Conservation (phyloP, 352 stramenopile genomes). For the Globisporangium polare region DNA sequence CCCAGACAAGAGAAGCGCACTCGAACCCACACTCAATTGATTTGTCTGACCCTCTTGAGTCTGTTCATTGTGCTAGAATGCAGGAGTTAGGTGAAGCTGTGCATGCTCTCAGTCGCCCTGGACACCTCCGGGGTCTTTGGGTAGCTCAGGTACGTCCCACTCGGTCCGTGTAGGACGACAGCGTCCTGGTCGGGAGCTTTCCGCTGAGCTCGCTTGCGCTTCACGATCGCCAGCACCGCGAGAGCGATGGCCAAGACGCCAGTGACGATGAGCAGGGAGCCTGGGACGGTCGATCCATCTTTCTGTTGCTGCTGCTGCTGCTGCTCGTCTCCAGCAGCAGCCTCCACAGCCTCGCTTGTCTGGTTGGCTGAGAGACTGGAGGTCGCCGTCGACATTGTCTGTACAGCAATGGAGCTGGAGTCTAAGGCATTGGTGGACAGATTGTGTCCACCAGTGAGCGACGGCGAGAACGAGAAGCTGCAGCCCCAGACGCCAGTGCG, state of each 20-base stretch:
- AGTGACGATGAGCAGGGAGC: neutral
- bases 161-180: neutral
- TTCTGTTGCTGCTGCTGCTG: neutral
- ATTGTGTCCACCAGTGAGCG: neutral
- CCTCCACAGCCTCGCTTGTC: neutral
- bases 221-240: conserved; percentile 4
- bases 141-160: neutral
- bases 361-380: neutral
- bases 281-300: neutral
- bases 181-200: neutral
- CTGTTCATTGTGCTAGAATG: too few species aligned
- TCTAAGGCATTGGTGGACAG: neutral
- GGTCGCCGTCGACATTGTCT: neutral
- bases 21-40: too few species aligned
- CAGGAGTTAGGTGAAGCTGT: conserved; percentile 5
- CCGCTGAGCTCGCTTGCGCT: neutral
- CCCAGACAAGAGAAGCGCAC: too few species aligned
- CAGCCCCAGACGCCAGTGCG: conserved; percentile 1
- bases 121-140: conserved; percentile 1
- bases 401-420: neutral
- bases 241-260: neutral
- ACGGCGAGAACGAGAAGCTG: neutral
- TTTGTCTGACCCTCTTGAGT: too few species aligned
- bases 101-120: neutral
- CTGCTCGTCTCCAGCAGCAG: neutral